Evolutionary conservation across 768 basidiomycete genomes (phyloP).

Genomic region (Kwoniella pini): DNA sequence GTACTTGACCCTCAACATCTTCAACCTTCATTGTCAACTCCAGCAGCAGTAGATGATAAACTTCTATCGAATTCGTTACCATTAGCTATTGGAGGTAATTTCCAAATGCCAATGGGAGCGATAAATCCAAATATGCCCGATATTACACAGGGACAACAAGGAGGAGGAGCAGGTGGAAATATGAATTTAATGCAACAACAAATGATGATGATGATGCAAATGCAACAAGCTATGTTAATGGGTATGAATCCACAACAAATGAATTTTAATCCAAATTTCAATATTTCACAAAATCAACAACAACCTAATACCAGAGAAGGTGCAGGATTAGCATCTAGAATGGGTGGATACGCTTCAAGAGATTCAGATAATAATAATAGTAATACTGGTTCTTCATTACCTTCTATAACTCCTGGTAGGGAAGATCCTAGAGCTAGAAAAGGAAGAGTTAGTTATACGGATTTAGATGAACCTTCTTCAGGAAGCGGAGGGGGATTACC

Average conservation of each 20-base stretch:
- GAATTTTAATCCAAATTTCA: not conserved
- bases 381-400: conserved; percentile 56
- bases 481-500: conserved; percentile 57
- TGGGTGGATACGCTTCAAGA: conserved; percentile 67
- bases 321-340: conserved; percentile 73
- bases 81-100: not conserved
- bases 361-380: not conserved
- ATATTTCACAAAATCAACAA: conserved; percentile 36
- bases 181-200: conserved; percentile 43
- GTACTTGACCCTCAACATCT: conserved; percentile 93
- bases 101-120: conserved; percentile 4
- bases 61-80: conserved; percentile 43
- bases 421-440: conserved; percentile 89
- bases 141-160: not conserved
- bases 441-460: conserved; percentile 87
- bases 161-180: not conserved
- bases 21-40: conserved; percentile 41
- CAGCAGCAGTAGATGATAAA: conserved; percentile 51
- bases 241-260: conserved; percentile 23
- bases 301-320: conserved; percentile 61
- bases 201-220: conserved; percentile 51
- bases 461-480: conserved; percentile 89
- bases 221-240: conserved; percentile 54
- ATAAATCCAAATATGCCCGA: conserved; percentile 9
- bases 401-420: conserved; percentile 80